Conservation (phyloP, 345 rosid genomes). For the Xanthoceras sorbifolium region DNA sequence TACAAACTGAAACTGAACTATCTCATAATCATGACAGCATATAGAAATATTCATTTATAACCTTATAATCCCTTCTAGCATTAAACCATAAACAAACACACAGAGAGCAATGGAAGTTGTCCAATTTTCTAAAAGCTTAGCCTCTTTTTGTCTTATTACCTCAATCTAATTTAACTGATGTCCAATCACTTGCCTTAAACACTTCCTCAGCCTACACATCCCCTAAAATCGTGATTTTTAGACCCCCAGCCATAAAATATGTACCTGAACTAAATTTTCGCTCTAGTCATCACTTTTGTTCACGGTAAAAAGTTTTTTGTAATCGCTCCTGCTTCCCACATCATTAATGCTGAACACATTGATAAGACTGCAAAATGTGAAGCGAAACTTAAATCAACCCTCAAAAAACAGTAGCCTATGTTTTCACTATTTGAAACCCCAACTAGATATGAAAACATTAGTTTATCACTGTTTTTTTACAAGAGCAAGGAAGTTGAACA, state of each 20-base stretch:
- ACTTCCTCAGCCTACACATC: not conserved
- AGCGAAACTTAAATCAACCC: not conserved
- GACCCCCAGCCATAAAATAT: not conserved
- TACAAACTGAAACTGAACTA: not conserved
- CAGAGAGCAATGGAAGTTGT: not conserved
- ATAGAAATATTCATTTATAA: not conserved
- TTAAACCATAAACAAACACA: not conserved
- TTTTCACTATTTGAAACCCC: not conserved
- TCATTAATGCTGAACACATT: not conserved
- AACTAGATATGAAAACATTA: not conserved
- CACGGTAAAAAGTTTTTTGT: not conserved
- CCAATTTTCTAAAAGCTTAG: not conserved
- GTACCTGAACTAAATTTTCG: not conserved
- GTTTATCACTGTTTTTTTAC: too few species aligned
- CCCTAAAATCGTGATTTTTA: not conserved
- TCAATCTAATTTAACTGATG: not conserved
- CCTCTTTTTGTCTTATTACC: not conserved
- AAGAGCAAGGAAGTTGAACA: not conserved
- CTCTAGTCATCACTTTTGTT: not conserved
- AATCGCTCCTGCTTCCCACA: not conserved
- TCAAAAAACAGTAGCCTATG: not conserved
- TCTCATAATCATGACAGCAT: not conserved
- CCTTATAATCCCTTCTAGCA: not conserved
- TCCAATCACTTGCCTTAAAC: not conserved
- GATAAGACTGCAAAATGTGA: not conserved